These are phyloP conservation scores for Bidens hawaiensis DNA, from an alignment of 140 eudicot species.

Conservation along the genomic window DNA sequence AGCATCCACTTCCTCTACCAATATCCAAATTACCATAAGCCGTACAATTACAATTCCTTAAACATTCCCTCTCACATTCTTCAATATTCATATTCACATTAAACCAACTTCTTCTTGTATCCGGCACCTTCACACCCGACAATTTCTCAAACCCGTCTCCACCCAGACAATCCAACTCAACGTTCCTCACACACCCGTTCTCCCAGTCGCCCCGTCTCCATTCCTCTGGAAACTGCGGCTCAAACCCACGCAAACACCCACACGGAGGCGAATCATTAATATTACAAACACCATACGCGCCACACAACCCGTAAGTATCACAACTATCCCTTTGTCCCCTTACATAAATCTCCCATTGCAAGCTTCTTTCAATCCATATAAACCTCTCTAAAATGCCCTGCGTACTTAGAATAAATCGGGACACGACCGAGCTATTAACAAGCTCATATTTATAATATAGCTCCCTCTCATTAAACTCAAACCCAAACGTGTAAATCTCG, in stretches of 20 bases:
- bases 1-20: slow-evolving; percentile 39
- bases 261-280: slow-evolving; percentile 33
- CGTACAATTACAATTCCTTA: slow-evolving; percentile 42
- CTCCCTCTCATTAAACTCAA: slow-evolving; percentile 29
- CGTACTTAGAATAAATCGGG: slow-evolving; percentile 29
- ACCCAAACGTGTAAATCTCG: slow-evolving; percentile 35
- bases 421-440: slow-evolving; percentile 12
- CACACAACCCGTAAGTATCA: slow-evolving; percentile 40
- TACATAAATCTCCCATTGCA: slow-evolving; percentile 24
- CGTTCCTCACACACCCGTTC: slow-evolving; percentile 42
- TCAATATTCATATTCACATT: slow-evolving; percentile 35
- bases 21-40: slow-evolving; percentile 41
- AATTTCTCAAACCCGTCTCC: slow-evolving; percentile 40
- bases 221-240: slow-evolving; percentile 22
- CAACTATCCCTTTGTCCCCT: slow-evolving; percentile 39
- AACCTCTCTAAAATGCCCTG: slow-evolving; percentile 23
- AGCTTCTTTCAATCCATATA: slow-evolving; percentile 21
- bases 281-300: slow-evolving; percentile 39
- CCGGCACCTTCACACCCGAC: slow-evolving; percentile 44
- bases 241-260: slow-evolving; percentile 39
- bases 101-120: slow-evolving; percentile 33
- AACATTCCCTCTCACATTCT: slow-evolving; percentile 36
- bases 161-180: slow-evolving; percentile 24
- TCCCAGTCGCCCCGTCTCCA: slow-evolving; percentile 45
- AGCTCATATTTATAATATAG: slow-evolving; percentile 44